Base-by-base conservation (phyloP, 345 rosid species). In the Psidium guajava region DNA sequence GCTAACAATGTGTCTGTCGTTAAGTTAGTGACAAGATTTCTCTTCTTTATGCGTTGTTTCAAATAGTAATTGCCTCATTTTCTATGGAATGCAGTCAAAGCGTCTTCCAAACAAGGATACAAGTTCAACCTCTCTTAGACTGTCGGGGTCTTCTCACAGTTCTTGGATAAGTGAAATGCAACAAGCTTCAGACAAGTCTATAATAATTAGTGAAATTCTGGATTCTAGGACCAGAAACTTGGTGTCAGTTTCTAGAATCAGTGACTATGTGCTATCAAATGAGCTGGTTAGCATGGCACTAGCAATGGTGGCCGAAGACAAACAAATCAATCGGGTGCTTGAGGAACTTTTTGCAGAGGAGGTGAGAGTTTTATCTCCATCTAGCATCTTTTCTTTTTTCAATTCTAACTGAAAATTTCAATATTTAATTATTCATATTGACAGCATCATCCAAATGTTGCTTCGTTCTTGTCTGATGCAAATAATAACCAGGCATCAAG, bases 161-260 rank as follows among this genome's bases (percentile, higher is more conserved):
- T 93, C 98, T 82, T 96, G 98, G 98, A 96, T 96, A 84, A 94
- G 92, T 86, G 95, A 96, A 88, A 94, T 96, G 98, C 99, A 95
- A 88, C 95, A 95, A 87, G 98, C 99, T 83, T 96, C 98, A 21
- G 93, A 94, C 86, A 95, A 88, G 84, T 94, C 98, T 5, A 96
- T 95, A 81, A 93, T 96, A 85, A 93, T 96, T 77, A 94, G 98
- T 90, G 98, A 96, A 87, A 96, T 94, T 87, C 90, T 96, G 86
- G 99, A 96, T 87, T 96, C 98, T 83, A 95, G 98, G 92, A 96
- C 99, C 82, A 93, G 97, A 89, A 96, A 95, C 89, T 92, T 95
- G 87, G 98, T 95, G 49, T 94, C 98, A 15, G 98, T 96, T 32
- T 96, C 98, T 55, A 93, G 96, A 91, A 96, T 96, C 90, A 95